Evolutionary conservation across 2,329 filamentous ascomycete genomes (phyloP).

Genomic region (Raffaelea ambrosiae): DNA sequence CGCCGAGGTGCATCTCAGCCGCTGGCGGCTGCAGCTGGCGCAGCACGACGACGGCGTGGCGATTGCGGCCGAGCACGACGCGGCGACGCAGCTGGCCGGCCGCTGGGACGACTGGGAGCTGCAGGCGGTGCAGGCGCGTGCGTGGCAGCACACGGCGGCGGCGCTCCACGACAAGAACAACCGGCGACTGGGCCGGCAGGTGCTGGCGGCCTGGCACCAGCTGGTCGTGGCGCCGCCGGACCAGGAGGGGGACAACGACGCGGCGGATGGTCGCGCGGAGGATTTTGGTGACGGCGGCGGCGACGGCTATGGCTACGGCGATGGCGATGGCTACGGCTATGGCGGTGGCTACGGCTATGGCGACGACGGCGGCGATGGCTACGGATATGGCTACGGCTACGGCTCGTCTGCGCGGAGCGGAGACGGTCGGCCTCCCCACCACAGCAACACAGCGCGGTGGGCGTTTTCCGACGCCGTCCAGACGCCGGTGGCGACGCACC

Average conservation of each 20-base stretch:
- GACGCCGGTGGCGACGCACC: too few relatives aligned
- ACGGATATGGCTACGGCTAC: too few relatives aligned
- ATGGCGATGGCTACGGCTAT: not conserved
- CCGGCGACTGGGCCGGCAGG: conserved; percentile 10
- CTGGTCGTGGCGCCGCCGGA: too few relatives aligned
- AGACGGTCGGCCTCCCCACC: too few relatives aligned
- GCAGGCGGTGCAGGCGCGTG: conserved; percentile 14
- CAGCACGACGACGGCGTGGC: conserved; percentile 3
- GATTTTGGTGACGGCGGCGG: not conserved
- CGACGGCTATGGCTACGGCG: not conserved
- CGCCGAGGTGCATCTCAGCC: conserved; percentile 9
- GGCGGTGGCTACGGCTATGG: too few relatives aligned
- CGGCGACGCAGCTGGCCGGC: conserved; percentile 2
- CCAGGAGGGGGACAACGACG: not conserved
- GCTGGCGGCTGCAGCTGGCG: conserved; percentile 10
- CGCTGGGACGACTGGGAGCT: conserved; percentile 15
- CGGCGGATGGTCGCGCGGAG: not conserved
- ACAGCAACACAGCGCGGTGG: too few relatives aligned
- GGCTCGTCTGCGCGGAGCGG: too few relatives aligned
- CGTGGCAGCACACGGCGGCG: conserved; percentile 10
- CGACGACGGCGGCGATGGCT: too few relatives aligned
- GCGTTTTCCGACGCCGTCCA: too few relatives aligned
- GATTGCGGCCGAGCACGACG: conserved; percentile 11
- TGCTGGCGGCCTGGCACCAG: conserved; percentile 12
- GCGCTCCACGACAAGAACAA: conserved; percentile 15